Conservation (phyloP, 352 stramenopile species). For the Phytophthora sansomeana region DNA sequence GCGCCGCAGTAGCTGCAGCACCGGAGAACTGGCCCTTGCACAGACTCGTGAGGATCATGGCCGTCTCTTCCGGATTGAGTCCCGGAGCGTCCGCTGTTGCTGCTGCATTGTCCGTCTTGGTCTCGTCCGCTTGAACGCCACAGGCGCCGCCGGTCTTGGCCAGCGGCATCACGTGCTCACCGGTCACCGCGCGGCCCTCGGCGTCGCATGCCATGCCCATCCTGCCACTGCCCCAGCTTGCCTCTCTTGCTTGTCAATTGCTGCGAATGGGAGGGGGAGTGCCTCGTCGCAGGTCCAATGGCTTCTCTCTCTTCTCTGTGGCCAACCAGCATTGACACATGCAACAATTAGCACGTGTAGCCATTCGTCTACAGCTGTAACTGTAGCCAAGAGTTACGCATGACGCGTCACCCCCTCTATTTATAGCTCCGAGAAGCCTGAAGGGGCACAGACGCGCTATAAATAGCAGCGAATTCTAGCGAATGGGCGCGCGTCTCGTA, state of each 20-base stretch:
- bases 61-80: slow-evolving; percentile 83
- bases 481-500: background rate
- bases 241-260: slow-evolving; percentile 34
- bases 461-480: slow-evolving; percentile 12
- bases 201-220: slow-evolving; percentile 80
- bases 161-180: slow-evolving; percentile 28
- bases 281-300: slow-evolving; percentile 26
- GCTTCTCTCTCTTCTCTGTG: too few relatives aligned
- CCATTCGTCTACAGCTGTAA: slow-evolving; percentile 25
- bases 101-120: slow-evolving; percentile 19
- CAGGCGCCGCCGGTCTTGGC: slow-evolving; percentile 25
- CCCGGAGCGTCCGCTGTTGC: too few relatives aligned
- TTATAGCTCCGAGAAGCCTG: slow-evolving; percentile 9
- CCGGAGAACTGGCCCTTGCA: slow-evolving; percentile 61
- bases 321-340: slow-evolving; percentile 13
- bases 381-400: slow-evolving; percentile 1
- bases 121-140: slow-evolving; percentile 21
- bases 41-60: slow-evolving; percentile 88
- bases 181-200: slow-evolving; percentile 46
- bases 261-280: slow-evolving; percentile 11
- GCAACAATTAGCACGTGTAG: slow-evolving; percentile 15
- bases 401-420: background rate
- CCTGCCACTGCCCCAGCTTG: slow-evolving; percentile 31
- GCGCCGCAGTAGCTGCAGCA: background rate
- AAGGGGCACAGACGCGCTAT: slow-evolving; percentile 37